Percentiles rank a stretch among this genome's conserved stretches.
These are phyloP conservation scores for Xylaria sp. DNA, from an alignment of 2,329 filamentous ascomycete species.

Conservation along the genomic window DNA sequence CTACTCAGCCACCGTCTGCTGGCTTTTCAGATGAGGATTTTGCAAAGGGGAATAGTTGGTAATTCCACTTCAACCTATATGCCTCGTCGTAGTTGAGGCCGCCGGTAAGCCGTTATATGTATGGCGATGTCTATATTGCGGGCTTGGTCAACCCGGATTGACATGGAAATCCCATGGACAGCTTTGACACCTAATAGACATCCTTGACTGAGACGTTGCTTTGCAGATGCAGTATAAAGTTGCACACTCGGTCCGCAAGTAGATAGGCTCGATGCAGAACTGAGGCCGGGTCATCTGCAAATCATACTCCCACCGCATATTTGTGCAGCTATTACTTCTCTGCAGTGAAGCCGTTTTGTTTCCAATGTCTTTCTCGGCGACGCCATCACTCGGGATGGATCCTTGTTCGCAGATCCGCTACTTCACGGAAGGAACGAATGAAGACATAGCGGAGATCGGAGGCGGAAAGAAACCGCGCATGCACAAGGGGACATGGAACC, in stretches of 20 bases:
- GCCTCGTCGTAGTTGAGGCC: constrained; percentile 17
- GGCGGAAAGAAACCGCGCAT: background rate
- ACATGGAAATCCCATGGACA: background rate
- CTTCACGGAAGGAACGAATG: background rate
- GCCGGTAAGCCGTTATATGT: background rate
- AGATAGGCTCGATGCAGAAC: background rate
- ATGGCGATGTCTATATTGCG: background rate
- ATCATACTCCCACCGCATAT: background rate
- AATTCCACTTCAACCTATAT: constrained; percentile 27
- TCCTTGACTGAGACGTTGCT: background rate
- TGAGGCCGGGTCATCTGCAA: background rate
- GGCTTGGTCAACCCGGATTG: background rate
- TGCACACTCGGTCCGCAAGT: background rate
- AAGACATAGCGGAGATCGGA: background rate
- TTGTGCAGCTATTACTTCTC: background rate
- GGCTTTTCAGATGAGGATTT: constrained; percentile 18
- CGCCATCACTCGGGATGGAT: background rate
- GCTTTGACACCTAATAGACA: background rate
- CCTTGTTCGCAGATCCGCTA: background rate
- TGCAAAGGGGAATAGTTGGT: background rate
- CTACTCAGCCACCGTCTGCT: constrained; percentile 20
- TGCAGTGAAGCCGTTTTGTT: background rate
- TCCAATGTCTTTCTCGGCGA: background rate
- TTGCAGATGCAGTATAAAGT: constrained; percentile 8
- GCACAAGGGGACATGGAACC: constrained; percentile 17